phyloP scores from a whole-genome alignment of 306 rosid genomes.

The Corylus heterophylla region DNA sequence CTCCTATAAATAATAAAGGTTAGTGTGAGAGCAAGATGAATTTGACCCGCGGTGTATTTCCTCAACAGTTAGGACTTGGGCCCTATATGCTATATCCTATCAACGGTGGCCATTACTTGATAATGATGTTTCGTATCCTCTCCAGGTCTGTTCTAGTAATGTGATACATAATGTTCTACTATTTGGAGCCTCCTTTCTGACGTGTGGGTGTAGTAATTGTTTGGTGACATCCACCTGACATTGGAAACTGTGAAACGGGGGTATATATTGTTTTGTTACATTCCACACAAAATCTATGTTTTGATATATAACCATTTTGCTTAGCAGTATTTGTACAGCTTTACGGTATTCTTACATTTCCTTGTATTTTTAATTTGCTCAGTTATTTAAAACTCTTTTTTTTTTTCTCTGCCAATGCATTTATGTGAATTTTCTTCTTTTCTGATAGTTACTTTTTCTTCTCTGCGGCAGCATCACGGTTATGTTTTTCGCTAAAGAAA shows the following conservation, averaged over 20 bases:
- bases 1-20: no score
- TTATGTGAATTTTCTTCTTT: background rate
- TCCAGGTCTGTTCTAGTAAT: background rate
- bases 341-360: background rate
- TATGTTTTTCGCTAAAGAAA: slow-evolving; percentile 90
- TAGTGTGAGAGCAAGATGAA: no score
- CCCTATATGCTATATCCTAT: no score
- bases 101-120: background rate
- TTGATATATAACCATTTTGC: background rate
- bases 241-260: background rate
- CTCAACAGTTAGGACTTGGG: background rate
- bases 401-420: background rate
- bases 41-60: no score
- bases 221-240: background rate
- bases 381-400: background rate
- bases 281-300: background rate
- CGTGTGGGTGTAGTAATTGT: background rate
- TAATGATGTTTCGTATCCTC: background rate
- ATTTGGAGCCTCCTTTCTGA: background rate
- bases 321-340: background rate
- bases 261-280: background rate
- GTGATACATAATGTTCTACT: background rate
- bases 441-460: background rate
- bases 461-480: slow-evolving; percentile 63
- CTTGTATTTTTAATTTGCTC: no score